Percentiles rank a stretch among this genome's conserved stretches.
phyloP scores from a whole-genome alignment of 2,329 filamentous ascomycete genomes.

The Drechslerella stenobrocha region DNA sequence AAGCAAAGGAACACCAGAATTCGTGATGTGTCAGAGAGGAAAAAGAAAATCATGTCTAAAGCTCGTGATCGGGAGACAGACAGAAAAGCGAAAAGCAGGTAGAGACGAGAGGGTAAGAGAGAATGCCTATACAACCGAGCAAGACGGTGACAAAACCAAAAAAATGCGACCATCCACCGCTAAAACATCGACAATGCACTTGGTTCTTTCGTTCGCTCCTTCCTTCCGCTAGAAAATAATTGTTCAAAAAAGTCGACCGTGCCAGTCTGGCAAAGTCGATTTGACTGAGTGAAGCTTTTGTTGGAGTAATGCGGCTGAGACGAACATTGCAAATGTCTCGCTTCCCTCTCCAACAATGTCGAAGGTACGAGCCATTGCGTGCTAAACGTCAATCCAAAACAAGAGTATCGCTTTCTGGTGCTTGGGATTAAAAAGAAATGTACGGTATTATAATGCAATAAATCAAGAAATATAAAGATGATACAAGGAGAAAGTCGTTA shows the following conservation, averaged over 20 bases:
- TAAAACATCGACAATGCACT: conserved; percentile 35
- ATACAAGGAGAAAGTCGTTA: background rate
- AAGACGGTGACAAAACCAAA: conserved; percentile 19
- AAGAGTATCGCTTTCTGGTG: conserved; percentile 18
- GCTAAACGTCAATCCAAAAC: conserved; percentile 7
- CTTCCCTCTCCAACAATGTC: background rate
- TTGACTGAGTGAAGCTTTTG: background rate
- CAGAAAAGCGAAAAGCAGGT: conserved; percentile 7
- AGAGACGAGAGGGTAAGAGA: conserved; percentile 2
- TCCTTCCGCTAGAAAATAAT: conserved; percentile 12
- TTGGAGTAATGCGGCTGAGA: background rate
- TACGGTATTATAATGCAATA: conserved; percentile 17
- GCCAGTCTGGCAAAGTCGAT: background rate
- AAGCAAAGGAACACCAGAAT: conserved; percentile 49
- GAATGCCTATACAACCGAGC: conserved; percentile 5
- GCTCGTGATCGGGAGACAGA: conserved; percentile 45
- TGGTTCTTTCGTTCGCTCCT: conserved; percentile 2
- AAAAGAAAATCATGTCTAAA: conserved; percentile 48
- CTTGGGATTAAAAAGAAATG: conserved; percentile 29
- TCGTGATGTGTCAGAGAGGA: conserved; percentile 45
- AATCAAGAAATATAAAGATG: conserved; percentile 18
- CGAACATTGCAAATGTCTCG: background rate
- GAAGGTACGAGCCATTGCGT: background rate
- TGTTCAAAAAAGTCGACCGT: background rate
- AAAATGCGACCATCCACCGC: conserved; percentile 25